These are phyloP conservation scores for Akanthomyces lecanii DNA, from an alignment of 2,329 filamentous ascomycete species.

Conservation along the genomic window DNA sequence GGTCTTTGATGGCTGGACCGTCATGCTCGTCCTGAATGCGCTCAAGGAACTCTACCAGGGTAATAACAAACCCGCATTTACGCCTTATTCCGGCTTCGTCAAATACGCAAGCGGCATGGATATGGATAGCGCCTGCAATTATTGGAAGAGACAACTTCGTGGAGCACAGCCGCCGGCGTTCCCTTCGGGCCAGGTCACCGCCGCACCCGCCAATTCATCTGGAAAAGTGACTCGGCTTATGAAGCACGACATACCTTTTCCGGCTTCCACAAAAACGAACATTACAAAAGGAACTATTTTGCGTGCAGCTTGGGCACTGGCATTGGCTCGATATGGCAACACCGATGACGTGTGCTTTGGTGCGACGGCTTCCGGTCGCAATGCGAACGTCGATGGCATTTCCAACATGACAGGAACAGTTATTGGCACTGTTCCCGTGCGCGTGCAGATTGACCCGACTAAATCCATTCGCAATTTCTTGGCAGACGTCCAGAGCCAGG, in stretches of 20 bases:
- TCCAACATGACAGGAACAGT: slow-evolving; percentile 4
- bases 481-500: not conserved
- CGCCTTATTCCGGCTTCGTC: slow-evolving; percentile 15
- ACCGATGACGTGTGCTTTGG: not conserved
- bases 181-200: not conserved
- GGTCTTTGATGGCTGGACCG: slow-evolving; percentile 10
- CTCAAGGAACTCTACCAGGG: slow-evolving; percentile 8
- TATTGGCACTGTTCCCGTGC: not conserved
- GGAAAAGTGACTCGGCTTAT: not conserved
- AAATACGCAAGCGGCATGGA: slow-evolving; percentile 13
- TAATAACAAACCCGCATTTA: not conserved
- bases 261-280: not conserved
- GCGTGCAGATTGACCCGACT: not conserved
- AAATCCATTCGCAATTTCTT: slow-evolving; percentile 2
- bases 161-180: slow-evolving; percentile 12
- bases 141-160: slow-evolving; percentile 16
- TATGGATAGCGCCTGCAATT: not conserved
- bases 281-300: slow-evolving; percentile 2
- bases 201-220: no score
- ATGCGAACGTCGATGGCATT: not conserved
- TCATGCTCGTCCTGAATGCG: slow-evolving; percentile 6
- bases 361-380: slow-evolving; percentile 6
- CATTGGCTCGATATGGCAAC: not conserved
- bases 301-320: not conserved
- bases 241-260: not conserved